Percentiles rank a stretch among this genome's conserved stretches.
Evolutionary conservation across 192 early-diverging fungal species (phyloP).

Genomic region (Pecoramyces ruminantium): DNA sequence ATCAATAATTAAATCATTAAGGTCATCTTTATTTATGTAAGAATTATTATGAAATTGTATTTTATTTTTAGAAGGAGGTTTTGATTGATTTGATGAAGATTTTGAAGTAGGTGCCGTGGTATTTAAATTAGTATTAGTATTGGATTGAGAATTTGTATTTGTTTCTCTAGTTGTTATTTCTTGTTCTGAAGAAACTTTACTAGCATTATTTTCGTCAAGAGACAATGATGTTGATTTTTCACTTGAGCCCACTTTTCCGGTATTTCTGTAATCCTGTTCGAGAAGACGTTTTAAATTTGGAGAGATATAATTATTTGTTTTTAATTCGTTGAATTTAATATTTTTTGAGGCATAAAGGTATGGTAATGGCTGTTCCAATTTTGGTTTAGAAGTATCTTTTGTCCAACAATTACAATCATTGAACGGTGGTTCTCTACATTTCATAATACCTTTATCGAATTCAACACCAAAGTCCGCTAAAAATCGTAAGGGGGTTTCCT

Average conservation of each 20-base stretch:
- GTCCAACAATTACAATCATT: not conserved
- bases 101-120: no score
- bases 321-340: not conserved
- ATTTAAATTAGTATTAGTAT: no score
- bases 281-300: not conserved
- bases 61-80: not conserved
- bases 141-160: no score
- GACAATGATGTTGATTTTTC: not conserved
- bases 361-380: not conserved
- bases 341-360: not conserved
- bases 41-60: not conserved
- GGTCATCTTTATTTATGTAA: not conserved
- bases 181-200: no score
- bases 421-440: not conserved
- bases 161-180: no score
- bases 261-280: not conserved
- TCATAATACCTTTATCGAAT: not conserved
- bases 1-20: not conserved
- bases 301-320: not conserved
- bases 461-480: not conserved
- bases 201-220: no score
- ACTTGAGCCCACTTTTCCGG: not conserved
- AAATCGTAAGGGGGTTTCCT: not conserved
- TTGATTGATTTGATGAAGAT: no score
- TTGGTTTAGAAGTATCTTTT: not conserved